These are phyloP conservation scores for Cyberlindnera meyerae DNA, from an alignment of 805 yeast genomes.

Conservation along the genomic window DNA sequence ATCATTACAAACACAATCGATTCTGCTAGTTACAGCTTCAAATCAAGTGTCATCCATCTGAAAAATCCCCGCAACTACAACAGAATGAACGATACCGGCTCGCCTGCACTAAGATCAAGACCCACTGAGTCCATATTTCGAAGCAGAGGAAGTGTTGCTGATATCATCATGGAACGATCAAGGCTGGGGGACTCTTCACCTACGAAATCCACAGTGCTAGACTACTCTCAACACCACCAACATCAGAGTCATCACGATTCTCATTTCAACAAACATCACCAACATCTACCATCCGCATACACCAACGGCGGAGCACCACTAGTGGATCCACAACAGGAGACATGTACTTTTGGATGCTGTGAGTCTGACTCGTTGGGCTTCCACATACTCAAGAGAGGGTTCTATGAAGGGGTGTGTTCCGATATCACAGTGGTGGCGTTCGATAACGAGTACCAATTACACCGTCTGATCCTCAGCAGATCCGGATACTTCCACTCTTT, in stretches of 20 bases:
- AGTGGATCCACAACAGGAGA: slow-evolving; percentile 12
- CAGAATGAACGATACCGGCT: too few relatives aligned
- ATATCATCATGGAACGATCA: slow-evolving; percentile 1
- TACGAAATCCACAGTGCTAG: background rate
- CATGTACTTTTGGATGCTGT: slow-evolving; percentile 29
- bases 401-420: slow-evolving; percentile 41
- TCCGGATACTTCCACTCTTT: slow-evolving; percentile 44
- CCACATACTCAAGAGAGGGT: slow-evolving; percentile 35
- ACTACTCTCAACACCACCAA: too few relatives aligned
- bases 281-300: too few relatives aligned
- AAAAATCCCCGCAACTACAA: too few relatives aligned
- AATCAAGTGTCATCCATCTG: too few relatives aligned
- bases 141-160: slow-evolving; percentile 2
- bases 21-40: too few relatives aligned
- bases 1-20: too few relatives aligned
- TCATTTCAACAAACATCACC: too few relatives aligned
- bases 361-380: slow-evolving; percentile 21
- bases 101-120: too few relatives aligned
- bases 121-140: too few relatives aligned
- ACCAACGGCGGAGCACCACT: too few relatives aligned
- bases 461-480: slow-evolving; percentile 39
- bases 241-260: too few relatives aligned
- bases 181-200: slow-evolving; percentile 3
- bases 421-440: slow-evolving; percentile 47
- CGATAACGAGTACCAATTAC: slow-evolving; percentile 39